Evolutionary conservation across 768 basidiomycete genomes (phyloP).

Genomic region (Phlegmacium glaucopus): DNA sequence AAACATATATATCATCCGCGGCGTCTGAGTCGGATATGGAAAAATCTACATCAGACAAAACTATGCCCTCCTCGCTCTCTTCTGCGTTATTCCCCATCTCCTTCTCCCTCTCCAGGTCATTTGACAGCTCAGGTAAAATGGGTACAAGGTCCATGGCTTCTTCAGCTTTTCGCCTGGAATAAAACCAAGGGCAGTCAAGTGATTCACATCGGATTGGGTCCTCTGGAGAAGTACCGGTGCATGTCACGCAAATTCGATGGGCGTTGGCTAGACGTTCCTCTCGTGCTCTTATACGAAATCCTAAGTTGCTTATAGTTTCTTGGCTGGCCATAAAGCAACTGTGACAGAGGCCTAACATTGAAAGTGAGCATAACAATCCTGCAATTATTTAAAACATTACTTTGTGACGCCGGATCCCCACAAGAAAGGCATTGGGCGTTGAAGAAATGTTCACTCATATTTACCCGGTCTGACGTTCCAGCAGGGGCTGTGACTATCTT

Average conservation of each 20-base stretch:
- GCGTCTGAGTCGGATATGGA: too few species aligned
- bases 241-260: constrained; percentile 72
- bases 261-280: constrained; percentile 53
- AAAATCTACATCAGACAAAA: background rate
- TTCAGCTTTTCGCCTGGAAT: constrained; percentile 61
- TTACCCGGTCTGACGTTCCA: constrained; percentile 34
- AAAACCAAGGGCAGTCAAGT: constrained; percentile 84
- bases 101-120: constrained; percentile 29
- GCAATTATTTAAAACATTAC: constrained; percentile 25
- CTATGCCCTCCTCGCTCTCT: constrained; percentile 6
- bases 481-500: constrained; percentile 11
- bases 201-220: constrained; percentile 77
- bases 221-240: constrained; percentile 48
- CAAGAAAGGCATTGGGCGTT: constrained; percentile 72
- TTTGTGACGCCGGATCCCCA: constrained; percentile 47
- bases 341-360: constrained; percentile 58
- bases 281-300: constrained; percentile 48
- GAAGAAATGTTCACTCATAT: constrained; percentile 75
- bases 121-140: constrained; percentile 28
- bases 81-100: constrained; percentile 12
- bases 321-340: constrained; percentile 50
- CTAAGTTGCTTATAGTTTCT: constrained; percentile 54
- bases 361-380: background rate
- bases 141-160: constrained; percentile 33
- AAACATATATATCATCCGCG: too few species aligned